Evolutionary conservation across 345 rosid genomes (phyloP).

Genomic region (Boechera stricta): DNA sequence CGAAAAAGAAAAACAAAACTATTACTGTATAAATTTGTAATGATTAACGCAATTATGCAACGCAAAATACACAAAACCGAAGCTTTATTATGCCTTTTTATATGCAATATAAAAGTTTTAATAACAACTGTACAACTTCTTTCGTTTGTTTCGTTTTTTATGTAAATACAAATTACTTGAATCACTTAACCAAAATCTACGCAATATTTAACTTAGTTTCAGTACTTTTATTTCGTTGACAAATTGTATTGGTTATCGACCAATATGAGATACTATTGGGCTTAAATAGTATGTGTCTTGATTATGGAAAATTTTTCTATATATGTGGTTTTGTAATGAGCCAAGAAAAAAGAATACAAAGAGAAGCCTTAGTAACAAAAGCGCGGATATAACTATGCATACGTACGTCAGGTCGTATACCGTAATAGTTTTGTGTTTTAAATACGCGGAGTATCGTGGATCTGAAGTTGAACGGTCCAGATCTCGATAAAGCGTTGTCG

Average conservation of each 20-base stretch:
- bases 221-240: background rate
- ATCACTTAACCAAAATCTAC: background rate
- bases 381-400: background rate
- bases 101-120: too few species aligned
- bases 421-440: too few species aligned
- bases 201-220: background rate
- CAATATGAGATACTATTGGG: too few species aligned
- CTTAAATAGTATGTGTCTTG: background rate
- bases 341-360: background rate
- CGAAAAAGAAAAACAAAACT: background rate
- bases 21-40: background rate
- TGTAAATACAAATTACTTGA: background rate
- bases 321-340: background rate
- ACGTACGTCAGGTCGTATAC: constrained; percentile 1
- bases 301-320: background rate
- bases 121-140: background rate
- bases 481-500: constrained; percentile 27
- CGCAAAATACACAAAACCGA: background rate
- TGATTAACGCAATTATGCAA: background rate
- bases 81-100: too few species aligned
- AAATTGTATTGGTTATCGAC: background rate
- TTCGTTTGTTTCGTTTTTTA: background rate
- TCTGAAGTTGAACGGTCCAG: constrained; percentile 29
- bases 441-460: constrained; percentile 2
- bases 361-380: background rate